Conservation (phyloP, 345 rosid species). For the Hypericum androsaemum region DNA sequence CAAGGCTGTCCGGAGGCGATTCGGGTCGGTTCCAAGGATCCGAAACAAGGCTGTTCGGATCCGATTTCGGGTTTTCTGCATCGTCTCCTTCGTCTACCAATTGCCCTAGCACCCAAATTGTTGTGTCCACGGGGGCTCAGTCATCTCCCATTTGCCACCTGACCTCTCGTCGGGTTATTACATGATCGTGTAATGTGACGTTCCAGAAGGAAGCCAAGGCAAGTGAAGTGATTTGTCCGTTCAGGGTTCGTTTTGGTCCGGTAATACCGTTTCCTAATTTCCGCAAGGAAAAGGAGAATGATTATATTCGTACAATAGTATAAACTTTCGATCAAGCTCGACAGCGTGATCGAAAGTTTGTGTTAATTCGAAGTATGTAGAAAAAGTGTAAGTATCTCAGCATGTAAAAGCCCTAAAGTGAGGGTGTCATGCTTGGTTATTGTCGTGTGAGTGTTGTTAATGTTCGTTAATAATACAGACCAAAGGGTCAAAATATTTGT, state of each 20-base stretch:
- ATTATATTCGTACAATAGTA: too few relatives aligned
- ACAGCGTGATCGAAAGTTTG: too few relatives aligned
- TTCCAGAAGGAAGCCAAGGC: neutral
- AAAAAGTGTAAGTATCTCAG: too few relatives aligned
- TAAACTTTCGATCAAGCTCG: too few relatives aligned
- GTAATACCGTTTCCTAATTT: too few relatives aligned
- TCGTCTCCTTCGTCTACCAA: constrained; percentile 12
- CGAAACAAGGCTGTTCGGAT: constrained; percentile 31
- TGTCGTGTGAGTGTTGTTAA: too few relatives aligned
- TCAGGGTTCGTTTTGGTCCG: neutral
- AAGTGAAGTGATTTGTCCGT: neutral
- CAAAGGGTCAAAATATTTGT: too few relatives aligned
- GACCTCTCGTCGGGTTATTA: constrained; percentile 36
- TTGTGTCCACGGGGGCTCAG: constrained; percentile 42
- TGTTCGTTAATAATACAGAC: too few relatives aligned
- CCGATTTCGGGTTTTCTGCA: constrained; percentile 29
- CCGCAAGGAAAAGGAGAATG: too few relatives aligned
- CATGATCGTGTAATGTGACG: constrained; percentile 17
- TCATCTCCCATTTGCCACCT: constrained; percentile 41
- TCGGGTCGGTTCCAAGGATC: constrained; percentile 59
- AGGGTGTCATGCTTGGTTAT: too few relatives aligned
- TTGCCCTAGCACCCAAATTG: constrained; percentile 27
- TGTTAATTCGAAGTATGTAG: too few relatives aligned
- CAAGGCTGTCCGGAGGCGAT: constrained; percentile 67
- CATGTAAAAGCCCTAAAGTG: too few relatives aligned